Evolutionary conservation across 495 filamentous ascomycete species (phyloP).

Genomic region (Aspergillus incahuasiensis): DNA sequence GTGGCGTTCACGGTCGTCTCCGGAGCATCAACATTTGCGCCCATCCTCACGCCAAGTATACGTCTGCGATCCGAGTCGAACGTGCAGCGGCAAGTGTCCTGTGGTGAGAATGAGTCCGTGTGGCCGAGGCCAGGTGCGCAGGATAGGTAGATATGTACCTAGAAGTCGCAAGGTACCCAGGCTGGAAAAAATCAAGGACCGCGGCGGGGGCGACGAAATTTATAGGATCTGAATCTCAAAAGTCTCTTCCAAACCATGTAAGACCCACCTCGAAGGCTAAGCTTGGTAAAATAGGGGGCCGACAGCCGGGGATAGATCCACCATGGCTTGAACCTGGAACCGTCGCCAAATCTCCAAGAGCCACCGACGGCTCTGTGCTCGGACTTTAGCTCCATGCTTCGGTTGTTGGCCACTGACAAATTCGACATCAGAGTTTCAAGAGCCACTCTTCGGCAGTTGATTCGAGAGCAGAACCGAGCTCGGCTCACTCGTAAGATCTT

Average conservation of each 20-base stretch:
- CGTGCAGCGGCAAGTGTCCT: neutral
- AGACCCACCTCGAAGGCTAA: conserved; percentile 6
- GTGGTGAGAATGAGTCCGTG: neutral
- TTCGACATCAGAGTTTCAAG: neutral
- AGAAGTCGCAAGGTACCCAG: neutral
- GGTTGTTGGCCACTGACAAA: neutral
- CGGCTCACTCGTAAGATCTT: no score
- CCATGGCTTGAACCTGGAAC: neutral
- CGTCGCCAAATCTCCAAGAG: neutral
- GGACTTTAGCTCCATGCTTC: neutral
- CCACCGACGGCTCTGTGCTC: neutral
- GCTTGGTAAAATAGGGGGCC: conserved; percentile 12
- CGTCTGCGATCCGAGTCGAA: neutral
- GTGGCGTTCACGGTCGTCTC: conserved; percentile 19
- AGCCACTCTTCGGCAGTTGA: neutral
- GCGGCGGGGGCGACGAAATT: neutral
- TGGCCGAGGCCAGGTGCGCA: neutral
- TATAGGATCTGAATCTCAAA: neutral
- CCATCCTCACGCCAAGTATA: neutral
- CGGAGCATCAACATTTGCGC: conserved; percentile 20
- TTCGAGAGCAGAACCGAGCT: neutral
- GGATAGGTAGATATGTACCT: neutral
- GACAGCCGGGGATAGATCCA: conserved; percentile 8
- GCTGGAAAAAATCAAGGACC: neutral
- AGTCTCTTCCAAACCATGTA: neutral